Evolutionary conservation across 2,329 filamentous ascomycete species (phyloP).

Genomic region (Alternaria arborescens): DNA sequence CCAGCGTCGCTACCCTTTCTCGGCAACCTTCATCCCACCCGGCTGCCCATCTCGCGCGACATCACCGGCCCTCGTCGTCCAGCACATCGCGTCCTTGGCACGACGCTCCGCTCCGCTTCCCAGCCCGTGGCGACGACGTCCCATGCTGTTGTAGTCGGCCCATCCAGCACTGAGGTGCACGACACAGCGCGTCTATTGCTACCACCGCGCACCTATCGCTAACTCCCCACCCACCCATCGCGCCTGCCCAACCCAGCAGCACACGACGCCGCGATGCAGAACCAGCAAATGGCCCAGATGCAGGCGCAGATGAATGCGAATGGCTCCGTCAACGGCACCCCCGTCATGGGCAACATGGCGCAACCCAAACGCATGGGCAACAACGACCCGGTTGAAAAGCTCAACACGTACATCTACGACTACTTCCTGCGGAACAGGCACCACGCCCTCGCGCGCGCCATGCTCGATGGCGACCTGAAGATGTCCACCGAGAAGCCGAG

Average conservation of each 20-base stretch:
- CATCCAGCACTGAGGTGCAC: conserved; percentile 39
- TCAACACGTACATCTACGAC: conserved; percentile 91
- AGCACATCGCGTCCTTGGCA: conserved; percentile 16
- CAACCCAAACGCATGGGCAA: conserved; percentile 40
- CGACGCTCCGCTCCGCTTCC: conserved; percentile 25
- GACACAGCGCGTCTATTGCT: conserved; percentile 24
- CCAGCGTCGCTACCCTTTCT: conserved; percentile 16
- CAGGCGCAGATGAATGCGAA: conserved; percentile 66
- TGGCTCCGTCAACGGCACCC: conserved; percentile 70
- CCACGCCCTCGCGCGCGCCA: conserved; percentile 79
- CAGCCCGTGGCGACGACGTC: conserved; percentile 39
- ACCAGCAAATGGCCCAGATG: conserved; percentile 70
- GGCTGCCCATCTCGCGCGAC: conserved; percentile 18
- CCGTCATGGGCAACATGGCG: conserved; percentile 71
- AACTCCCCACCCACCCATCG: conserved; percentile 23
- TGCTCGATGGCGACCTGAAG: conserved; percentile 58
- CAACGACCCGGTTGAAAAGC: conserved; percentile 59
- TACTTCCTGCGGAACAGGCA: conserved; percentile 88
- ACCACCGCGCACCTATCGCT: conserved; percentile 25
- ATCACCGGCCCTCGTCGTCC: conserved; percentile 4
- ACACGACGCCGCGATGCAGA: conserved; percentile 46
- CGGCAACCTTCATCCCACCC: conserved; percentile 12
- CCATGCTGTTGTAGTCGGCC: conserved; percentile 41
- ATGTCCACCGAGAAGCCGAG: conserved; percentile 69
- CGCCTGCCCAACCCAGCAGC: conserved; percentile 28